Conservation (phyloP, 2,329 filamentous ascomycete genomes). For the Neopestalotiopsis clavispora region DNA sequence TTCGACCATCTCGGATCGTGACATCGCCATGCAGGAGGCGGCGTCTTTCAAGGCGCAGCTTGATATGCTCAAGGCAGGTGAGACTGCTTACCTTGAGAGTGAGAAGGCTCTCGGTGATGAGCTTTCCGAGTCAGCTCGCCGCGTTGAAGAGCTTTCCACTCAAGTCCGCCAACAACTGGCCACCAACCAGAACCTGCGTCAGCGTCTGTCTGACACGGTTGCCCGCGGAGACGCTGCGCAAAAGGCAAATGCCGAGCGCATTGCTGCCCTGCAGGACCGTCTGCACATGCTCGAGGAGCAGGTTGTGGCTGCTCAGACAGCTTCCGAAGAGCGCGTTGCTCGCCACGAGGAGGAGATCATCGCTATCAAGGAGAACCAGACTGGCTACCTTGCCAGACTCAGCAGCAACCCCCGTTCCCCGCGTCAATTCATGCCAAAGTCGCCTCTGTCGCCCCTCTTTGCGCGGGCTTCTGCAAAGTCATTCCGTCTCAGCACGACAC, state of each 20-base stretch:
- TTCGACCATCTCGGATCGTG: conserved; percentile 72
- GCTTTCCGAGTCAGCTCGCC: conserved; percentile 73
- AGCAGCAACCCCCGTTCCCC: conserved; percentile 57
- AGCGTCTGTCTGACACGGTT: conserved; percentile 79
- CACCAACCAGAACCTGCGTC: conserved; percentile 76
- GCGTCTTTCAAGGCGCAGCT: conserved; percentile 66
- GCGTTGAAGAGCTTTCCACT: conserved; percentile 78
- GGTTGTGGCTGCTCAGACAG: conserved; percentile 80
- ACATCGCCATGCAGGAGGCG: conserved; percentile 71
- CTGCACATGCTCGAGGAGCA: conserved; percentile 85
- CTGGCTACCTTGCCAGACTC: conserved; percentile 76
- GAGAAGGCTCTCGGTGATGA: conserved; percentile 72
- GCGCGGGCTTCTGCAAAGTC: conserved; percentile 51
- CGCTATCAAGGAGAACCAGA: conserved; percentile 77
- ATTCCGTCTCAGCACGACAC: conserved; percentile 55
- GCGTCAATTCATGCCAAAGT: conserved; percentile 59
- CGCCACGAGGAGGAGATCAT: conserved; percentile 87
- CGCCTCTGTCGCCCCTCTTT: conserved; percentile 67
- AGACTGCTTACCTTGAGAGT: conserved; percentile 60
- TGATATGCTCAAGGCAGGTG: conserved; percentile 59
- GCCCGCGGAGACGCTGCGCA: conserved; percentile 84
- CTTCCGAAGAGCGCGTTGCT: conserved; percentile 82
- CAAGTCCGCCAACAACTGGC: conserved; percentile 82
- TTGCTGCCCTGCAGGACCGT: conserved; percentile 81
- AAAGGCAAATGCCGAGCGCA: conserved; percentile 77